Base-by-base conservation (phyloP, 2,329 filamentous ascomycete genomes). In the Cladosporium phlei region DNA sequence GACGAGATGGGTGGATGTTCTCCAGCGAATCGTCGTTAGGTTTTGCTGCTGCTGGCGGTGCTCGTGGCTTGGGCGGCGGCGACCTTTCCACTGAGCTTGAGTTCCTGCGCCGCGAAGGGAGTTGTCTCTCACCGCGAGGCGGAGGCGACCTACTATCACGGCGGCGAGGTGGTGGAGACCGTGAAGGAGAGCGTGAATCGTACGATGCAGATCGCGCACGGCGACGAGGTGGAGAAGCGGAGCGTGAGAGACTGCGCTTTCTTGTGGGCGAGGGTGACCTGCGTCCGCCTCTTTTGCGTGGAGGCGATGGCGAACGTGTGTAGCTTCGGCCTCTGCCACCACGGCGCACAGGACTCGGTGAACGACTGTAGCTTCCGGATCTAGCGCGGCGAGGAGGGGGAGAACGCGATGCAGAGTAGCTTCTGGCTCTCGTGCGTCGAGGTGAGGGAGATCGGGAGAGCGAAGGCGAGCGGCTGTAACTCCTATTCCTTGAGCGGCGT, bases 1-100 rank as follows among this genome's bases (percentile, higher is more conserved):
- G 56, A 12, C 64, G 52, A 22, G 57, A 61, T 9, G 64, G 64
- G 52, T 66, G 64, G 33, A 66, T 66, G 28, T 60, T 55, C 28
- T 58, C 60, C 38, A 64, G 14, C 7, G 35, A 33, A 42, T 65
- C 63, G 16, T 63, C 59, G 32, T 52, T 43, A 24, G 46, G 39
- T 32, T 52, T 47, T 22, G 33, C 43, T 20, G 34, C 47, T 21
- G 33, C 34, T 42, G 48, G 39, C 46, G 40, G 25, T 32, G 22
- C 35, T 16, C 42, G 30, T 16, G 42, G 9, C 35, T 49, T 49
- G 14, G 54, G 57, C n/a, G 59, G 58, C 20, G 50, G 49, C 24
- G 60, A 60, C 3, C 58, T 47, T 16, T 59, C 59, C 4, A 61
- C 57, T n/a, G 50, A 55, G 42, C 59, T 60, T 2, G 55, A 58